A percentile compares a stretch with the other conserved stretches of the same genome.
phyloP scores from a whole-genome alignment of 192 early-diverging fungal genomes.

The Coemansia umbellata region DNA sequence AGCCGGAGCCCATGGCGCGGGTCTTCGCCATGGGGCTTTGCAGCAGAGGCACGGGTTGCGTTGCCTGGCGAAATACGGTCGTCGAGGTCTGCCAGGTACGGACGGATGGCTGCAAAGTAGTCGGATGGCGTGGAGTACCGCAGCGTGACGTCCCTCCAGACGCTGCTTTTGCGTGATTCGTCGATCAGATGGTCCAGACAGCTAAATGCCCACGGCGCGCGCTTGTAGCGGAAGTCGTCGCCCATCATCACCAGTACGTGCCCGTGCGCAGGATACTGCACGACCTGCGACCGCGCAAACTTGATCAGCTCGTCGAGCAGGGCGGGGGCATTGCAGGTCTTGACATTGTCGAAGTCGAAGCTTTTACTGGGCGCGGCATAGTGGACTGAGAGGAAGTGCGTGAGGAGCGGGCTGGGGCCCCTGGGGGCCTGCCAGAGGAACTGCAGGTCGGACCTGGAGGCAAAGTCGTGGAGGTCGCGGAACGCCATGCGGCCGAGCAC shows the following conservation, averaged over 20 bases:
- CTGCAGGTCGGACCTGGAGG: constrained; percentile 11
- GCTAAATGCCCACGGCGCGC: constrained; percentile 19
- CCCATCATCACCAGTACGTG: constrained; percentile 49
- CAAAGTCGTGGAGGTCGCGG: constrained; percentile 28
- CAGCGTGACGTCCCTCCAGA: constrained; percentile 10
- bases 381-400: constrained; percentile 36
- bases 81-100: constrained; percentile 2
- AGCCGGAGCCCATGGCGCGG: background rate
- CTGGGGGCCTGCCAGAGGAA: constrained; percentile 29
- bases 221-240: constrained; percentile 36
- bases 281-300: constrained; percentile 17
- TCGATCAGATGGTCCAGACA: constrained; percentile 34
- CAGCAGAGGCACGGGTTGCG: too few relatives aligned
- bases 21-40: background rate
- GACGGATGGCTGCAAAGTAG: constrained; percentile 19
- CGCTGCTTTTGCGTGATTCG: background rate
- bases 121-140: constrained; percentile 37
- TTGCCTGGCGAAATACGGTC: background rate
- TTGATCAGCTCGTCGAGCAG: constrained; percentile 20
- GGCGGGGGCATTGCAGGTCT: constrained; percentile 9
- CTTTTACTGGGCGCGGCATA: constrained; percentile 23
- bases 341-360: constrained; percentile 39
- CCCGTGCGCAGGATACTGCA: constrained; percentile 42
- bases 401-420: constrained; percentile 3
- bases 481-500: constrained; percentile 42